Base-by-base conservation (phyloP, 768 basidiomycete species). In the Clavaria fumosa region DNA sequence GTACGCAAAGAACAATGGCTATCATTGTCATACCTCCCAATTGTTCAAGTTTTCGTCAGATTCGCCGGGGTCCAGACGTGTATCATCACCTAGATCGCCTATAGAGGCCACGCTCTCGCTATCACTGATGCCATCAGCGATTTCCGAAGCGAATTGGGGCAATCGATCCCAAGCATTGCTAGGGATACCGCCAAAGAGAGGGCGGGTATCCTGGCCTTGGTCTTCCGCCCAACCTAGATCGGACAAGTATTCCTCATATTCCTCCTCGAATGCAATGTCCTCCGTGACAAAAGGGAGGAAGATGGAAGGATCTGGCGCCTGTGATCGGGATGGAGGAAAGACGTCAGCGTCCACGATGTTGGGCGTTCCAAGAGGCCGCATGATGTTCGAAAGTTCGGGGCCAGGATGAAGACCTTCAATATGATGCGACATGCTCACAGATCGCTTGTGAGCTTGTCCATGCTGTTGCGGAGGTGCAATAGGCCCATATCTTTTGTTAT, bases 181-280 rank as follows among this genome's bases (percentile, higher is more conserved):
- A 17, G 73, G 76, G 31, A 51, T 58, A 4, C 60, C 62, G 10
- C 51, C 45, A 52, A 62, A 59, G 34, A 60, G 52, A 23, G 63
- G 61, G 17, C 64, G 64, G 30, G 67, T 59, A 2, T 55, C 51
- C n/a, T n/a, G n/a, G 17, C 59, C 43, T 38, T 69, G 63, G 33
- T 72, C 70, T 38, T 79, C 77, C 3, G 75, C 70, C 66, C 70
- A 80, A 12, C 80, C 81, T 17, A 90, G 61, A 50, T 86, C 86
- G n/a, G 78, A 84, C 19, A 97, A 62, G 48, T 93, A 89, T 50
- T 93, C 90, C 54, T 96, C 91, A 50, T 95, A 97, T 50, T 95
- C 91, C 51, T 89, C 86, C 50, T 96, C 91, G 47, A 90, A 91
- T 1, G 88, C 89, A 42, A 86, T 81, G 47, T 89, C 84, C 53